phyloP scores from a whole-genome alignment of 169 alveolate genomes.

The Toxoplasma gondii region DNA sequence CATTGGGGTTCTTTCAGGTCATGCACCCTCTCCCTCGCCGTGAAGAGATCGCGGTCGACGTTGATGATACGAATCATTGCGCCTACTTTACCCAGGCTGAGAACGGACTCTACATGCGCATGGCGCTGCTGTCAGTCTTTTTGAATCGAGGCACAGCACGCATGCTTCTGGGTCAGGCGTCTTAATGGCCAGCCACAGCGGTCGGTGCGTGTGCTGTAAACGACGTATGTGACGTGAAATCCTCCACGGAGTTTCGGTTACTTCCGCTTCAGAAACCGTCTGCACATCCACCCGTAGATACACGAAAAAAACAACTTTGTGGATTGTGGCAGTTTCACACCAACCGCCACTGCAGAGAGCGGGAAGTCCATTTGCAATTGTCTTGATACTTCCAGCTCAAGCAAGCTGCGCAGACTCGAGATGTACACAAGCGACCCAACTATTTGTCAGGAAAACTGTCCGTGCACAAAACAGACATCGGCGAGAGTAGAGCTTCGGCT shows the following conservation, averaged over 20 bases:
- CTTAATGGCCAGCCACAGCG: neutral
- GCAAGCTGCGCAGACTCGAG: no score
- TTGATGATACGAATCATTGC: constrained; percentile 77
- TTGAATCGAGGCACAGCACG: neutral
- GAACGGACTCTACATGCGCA: constrained; percentile 85
- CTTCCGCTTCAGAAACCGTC: no score
- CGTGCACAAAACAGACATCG: no score
- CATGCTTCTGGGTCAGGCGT: neutral
- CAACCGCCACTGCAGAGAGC: no score
- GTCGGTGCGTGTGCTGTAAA: neutral
- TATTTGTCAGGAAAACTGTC: no score
- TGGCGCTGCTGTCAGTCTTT: constrained; percentile 83
- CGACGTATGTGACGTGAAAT: neutral
- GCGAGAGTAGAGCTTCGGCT: no score
- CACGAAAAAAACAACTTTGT: no score
- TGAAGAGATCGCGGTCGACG: constrained; percentile 79
- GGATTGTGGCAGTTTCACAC: no score
- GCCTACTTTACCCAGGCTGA: constrained; percentile 85
- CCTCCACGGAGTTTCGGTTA: neutral
- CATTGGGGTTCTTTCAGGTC: constrained; percentile 59
- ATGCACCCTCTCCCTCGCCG: constrained; percentile 88
- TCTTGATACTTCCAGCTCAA: no score
- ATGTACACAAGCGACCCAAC: no score
- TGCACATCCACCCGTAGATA: no score
- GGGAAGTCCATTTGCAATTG: no score